Evolutionary conservation across 2,329 filamentous ascomycete species (phyloP).

Genomic region (Magnaporthiopsis incrustans): DNA sequence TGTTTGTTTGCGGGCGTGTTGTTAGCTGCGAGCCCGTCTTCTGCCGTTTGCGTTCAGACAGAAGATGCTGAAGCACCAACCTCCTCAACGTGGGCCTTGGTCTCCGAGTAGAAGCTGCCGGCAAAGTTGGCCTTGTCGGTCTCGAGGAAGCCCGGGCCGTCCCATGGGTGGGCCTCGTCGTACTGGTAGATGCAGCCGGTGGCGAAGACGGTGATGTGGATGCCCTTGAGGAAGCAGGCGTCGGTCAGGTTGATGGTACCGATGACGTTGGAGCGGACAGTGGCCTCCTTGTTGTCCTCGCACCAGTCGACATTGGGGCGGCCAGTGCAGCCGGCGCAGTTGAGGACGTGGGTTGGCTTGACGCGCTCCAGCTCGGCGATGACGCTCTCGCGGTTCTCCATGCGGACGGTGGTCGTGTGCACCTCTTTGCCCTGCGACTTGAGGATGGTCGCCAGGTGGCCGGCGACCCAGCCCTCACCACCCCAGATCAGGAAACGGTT

Average conservation of each 20-base stretch:
- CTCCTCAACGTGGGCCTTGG: conserved; percentile 58
- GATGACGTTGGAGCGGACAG: conserved; percentile 59
- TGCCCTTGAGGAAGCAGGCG: conserved; percentile 46
- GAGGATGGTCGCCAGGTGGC: conserved; percentile 51
- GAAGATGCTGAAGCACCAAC: conserved; percentile 27
- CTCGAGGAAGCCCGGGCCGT: conserved; percentile 52
- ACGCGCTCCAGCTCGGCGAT: conserved; percentile 46
- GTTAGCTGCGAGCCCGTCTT: background rate
- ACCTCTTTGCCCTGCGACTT: conserved; percentile 53
- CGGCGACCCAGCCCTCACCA: conserved; percentile 52
- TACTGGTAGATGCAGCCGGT: conserved; percentile 63
- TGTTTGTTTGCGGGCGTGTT: conserved; percentile 18
- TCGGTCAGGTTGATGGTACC: conserved; percentile 57
- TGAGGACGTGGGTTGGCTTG: conserved; percentile 59
- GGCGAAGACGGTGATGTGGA: conserved; percentile 59
- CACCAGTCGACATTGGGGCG: conserved; percentile 65
- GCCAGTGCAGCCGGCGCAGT: conserved; percentile 58
- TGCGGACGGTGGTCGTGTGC: conserved; percentile 51
- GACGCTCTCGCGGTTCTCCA: conserved; percentile 55
- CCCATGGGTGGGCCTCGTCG: conserved; percentile 51
- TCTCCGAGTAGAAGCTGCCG: conserved; percentile 61
- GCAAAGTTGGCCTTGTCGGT: conserved; percentile 56
- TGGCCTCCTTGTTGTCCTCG: conserved; percentile 60
- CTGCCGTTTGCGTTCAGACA: background rate
- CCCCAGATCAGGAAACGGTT: conserved; percentile 55